Conservation (phyloP, 306 rosid genomes). For the Lathyrus tuberosus region DNA sequence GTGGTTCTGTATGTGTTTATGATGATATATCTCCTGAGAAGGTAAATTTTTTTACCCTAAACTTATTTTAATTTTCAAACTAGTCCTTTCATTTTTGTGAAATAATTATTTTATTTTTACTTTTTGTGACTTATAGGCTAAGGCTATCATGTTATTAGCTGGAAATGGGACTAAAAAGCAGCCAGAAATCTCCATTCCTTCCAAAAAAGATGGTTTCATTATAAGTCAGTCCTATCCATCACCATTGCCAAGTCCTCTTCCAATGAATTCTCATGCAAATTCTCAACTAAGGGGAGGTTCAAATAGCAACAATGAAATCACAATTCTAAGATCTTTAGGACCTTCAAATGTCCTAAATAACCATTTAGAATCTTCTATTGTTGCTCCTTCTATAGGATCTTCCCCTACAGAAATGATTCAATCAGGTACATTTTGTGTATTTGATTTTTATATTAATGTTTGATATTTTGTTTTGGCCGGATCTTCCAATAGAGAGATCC, state of each 20-base stretch:
- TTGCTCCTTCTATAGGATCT: conserved; percentile 47
- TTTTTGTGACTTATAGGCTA: conserved; percentile 62
- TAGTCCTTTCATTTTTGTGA: background rate
- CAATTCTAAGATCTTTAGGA: conserved; percentile 39
- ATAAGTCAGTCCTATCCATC: conserved; percentile 47
- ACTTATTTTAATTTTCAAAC: conserved; percentile 14
- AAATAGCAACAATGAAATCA: conserved; percentile 47
- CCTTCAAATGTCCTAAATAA: conserved; percentile 47
- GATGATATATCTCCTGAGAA: conserved; percentile 79
- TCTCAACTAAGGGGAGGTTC: conserved; percentile 50
- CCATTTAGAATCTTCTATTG: conserved; percentile 52
- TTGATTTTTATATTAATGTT: background rate
- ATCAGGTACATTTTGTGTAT: conserved; percentile 51
- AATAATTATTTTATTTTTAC: background rate
- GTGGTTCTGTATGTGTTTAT: conserved; percentile 79
- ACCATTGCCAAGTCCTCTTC: conserved; percentile 53
- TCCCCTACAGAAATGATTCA: conserved; percentile 50
- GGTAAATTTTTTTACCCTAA: conserved; percentile 44
- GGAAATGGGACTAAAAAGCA: conserved; percentile 65
- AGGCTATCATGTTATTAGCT: conserved; percentile 87
- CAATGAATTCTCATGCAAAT: conserved; percentile 43
- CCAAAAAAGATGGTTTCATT: conserved; percentile 48
- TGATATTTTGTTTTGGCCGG: background rate
- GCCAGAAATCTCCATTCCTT: conserved; percentile 45
- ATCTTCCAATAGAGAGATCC: no score